Percentiles rank a stretch among this genome's conserved stretches.
Conservation (phyloP, 1,284 basidiomycete genomes). For the Leccinum griseonigrum region DNA sequence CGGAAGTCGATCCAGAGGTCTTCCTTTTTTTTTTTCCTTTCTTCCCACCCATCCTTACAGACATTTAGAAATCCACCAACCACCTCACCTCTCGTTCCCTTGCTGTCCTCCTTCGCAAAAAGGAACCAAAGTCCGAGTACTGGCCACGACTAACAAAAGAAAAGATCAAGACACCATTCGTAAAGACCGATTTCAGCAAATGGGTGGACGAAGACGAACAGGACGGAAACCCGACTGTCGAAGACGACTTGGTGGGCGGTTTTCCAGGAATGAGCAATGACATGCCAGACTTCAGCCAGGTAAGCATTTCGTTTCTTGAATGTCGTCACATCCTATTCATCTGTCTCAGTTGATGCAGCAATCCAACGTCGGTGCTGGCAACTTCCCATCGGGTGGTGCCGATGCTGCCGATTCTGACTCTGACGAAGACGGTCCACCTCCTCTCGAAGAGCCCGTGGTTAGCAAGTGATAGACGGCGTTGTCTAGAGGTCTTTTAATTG, state of each 20-base stretch:
- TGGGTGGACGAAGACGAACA: slow-evolving; percentile 98
- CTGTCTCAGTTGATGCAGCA: slow-evolving; percentile 60
- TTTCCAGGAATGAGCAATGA: slow-evolving; percentile 45
- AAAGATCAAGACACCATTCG: slow-evolving; percentile 72
- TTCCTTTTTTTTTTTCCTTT: slow-evolving; percentile 9
- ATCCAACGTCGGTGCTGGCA: slow-evolving; percentile 40
- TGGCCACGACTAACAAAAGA: slow-evolving; percentile 92
- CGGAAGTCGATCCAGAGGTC: slow-evolving; percentile 74
- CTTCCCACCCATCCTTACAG: slow-evolving; percentile 6
- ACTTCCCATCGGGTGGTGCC: neutral
- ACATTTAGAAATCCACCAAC: slow-evolving; percentile 59
- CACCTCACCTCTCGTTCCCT: slow-evolving; percentile 67
- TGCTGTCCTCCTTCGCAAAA: slow-evolving; percentile 74
- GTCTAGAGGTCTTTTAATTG: neutral
- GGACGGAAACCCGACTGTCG: slow-evolving; percentile 51
- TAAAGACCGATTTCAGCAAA: slow-evolving; percentile 91
- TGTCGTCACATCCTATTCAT: slow-evolving; percentile 8
- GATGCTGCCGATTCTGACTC: slow-evolving; percentile 42
- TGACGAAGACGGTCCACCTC: slow-evolving; percentile 71
- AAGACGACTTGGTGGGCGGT: slow-evolving; percentile 43
- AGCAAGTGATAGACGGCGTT: slow-evolving; percentile 9
- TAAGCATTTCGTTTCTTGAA: slow-evolving; percentile 24
- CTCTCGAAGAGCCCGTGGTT: slow-evolving; percentile 64
- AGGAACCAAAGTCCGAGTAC: slow-evolving; percentile 71
- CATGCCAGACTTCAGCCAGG: slow-evolving; percentile 59